Evolutionary conservation across 2,329 filamentous ascomycete genomes (phyloP).

Genomic region (Mycosphaerella sp.): DNA sequence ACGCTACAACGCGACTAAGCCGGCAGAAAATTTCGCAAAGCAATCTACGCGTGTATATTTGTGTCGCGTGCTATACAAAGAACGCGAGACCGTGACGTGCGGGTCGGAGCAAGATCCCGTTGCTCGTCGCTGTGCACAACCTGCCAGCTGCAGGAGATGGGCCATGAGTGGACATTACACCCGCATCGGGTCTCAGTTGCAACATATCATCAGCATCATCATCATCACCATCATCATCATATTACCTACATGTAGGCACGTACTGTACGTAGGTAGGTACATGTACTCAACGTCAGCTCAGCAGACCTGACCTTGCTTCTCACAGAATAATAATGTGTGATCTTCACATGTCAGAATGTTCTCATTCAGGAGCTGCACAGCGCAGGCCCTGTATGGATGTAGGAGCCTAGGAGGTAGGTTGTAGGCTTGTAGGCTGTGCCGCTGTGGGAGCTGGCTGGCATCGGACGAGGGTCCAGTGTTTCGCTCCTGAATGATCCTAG

Average conservation of each 20-base stretch:
- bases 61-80: slow-evolving; percentile 15
- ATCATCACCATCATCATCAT: too few species aligned
- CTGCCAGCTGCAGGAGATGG: slow-evolving; percentile 13
- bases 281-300: slow-evolving; percentile 4
- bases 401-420: too few species aligned
- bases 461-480: background rate
- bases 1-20: slow-evolving; percentile 18
- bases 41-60: slow-evolving; percentile 17
- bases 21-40: slow-evolving; percentile 16
- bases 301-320: slow-evolving; percentile 13
- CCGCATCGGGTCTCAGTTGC: slow-evolving; percentile 10
- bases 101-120: too few species aligned
- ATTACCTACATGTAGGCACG: too few species aligned
- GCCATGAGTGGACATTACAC: slow-evolving; percentile 1
- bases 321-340: background rate
- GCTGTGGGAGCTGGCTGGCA: background rate
- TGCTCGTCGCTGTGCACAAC: background rate
- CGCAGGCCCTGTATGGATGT: background rate
- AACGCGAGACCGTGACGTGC: slow-evolving; percentile 15
- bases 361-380: background rate
- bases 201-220: slow-evolving; percentile 1
- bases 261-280: background rate
- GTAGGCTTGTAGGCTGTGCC: too few species aligned
- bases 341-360: slow-evolving; percentile 10
- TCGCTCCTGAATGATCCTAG: background rate